Evolutionary conservation across 495 filamentous ascomycete species (phyloP).

Genomic region (Penicillium subrubescens): DNA sequence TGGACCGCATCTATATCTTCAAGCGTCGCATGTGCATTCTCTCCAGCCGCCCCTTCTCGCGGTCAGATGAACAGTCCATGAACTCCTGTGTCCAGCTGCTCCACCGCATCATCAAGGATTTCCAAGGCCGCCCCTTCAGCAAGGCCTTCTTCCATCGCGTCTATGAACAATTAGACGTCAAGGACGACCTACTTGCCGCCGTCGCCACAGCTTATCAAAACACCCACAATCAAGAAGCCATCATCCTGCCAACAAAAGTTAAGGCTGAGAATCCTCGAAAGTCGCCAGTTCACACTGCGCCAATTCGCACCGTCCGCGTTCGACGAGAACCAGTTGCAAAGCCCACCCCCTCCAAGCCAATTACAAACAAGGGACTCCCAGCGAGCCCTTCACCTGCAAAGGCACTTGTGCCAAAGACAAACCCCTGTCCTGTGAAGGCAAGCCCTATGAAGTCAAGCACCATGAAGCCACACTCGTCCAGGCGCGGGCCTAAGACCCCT

Average conservation of each 20-base stretch:
- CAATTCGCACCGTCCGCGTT: not conserved
- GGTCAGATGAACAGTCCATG: slow-evolving; percentile 41
- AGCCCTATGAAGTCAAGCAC: slow-evolving; percentile 1
- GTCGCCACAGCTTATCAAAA: slow-evolving; percentile 59
- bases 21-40: slow-evolving; percentile 64
- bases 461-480: slow-evolving; percentile 12
- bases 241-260: slow-evolving; percentile 36
- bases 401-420: slow-evolving; percentile 3
- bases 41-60: slow-evolving; percentile 35
- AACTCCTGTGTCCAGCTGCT: slow-evolving; percentile 58
- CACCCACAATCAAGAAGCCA: slow-evolving; percentile 54
- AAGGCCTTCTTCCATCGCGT: slow-evolving; percentile 60
- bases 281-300: not conserved
- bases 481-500: slow-evolving; percentile 47
- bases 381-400: slow-evolving; percentile 18
- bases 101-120: slow-evolving; percentile 61
- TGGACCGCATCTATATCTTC: slow-evolving; percentile 75
- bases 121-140: slow-evolving; percentile 57
- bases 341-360: not conserved
- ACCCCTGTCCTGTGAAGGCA: not conserved
- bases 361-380: not conserved
- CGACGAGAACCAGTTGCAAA: slow-evolving; percentile 2
- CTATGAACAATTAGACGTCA: slow-evolving; percentile 63
- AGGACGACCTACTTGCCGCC: slow-evolving; percentile 53
- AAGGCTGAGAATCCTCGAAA: slow-evolving; percentile 20